These are phyloP conservation scores for Cotoneaster glaucophyllus DNA, from an alignment of 306 rosid genomes.

Conservation along the genomic window DNA sequence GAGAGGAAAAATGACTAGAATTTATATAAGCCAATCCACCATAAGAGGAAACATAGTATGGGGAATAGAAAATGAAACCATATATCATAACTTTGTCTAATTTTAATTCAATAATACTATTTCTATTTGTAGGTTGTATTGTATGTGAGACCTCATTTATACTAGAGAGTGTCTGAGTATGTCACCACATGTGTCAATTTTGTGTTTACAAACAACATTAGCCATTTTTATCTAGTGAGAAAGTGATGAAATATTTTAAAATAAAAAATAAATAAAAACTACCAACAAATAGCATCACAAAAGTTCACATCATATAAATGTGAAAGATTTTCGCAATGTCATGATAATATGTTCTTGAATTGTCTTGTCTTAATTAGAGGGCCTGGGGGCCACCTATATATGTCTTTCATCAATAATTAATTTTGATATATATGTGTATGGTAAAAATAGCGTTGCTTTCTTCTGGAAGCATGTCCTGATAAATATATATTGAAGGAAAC, in stretches of 20 bases:
- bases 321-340: not conserved
- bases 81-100: too few relatives aligned
- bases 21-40: too few relatives aligned
- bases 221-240: too few relatives aligned
- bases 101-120: too few relatives aligned
- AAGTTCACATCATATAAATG: not conserved
- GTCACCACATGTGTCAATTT: not conserved
- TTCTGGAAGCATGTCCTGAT: constrained; percentile 43
- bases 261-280: too few relatives aligned
- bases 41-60: too few relatives aligned
- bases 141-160: not conserved
- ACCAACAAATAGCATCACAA: not conserved
- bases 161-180: not conserved
- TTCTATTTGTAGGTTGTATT: too few relatives aligned
- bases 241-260: too few relatives aligned
- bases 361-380: not conserved
- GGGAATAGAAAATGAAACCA: too few relatives aligned
- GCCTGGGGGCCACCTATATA: not conserved
- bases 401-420: not conserved
- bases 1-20: not conserved
- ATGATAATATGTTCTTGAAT: not conserved
- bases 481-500: constrained; percentile 23
- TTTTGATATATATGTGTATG: not conserved
- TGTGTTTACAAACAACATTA: not conserved
- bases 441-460: not conserved